phyloP scores from a whole-genome alignment of 2,329 filamentous ascomycete species.

The Penicillium occitanis region DNA sequence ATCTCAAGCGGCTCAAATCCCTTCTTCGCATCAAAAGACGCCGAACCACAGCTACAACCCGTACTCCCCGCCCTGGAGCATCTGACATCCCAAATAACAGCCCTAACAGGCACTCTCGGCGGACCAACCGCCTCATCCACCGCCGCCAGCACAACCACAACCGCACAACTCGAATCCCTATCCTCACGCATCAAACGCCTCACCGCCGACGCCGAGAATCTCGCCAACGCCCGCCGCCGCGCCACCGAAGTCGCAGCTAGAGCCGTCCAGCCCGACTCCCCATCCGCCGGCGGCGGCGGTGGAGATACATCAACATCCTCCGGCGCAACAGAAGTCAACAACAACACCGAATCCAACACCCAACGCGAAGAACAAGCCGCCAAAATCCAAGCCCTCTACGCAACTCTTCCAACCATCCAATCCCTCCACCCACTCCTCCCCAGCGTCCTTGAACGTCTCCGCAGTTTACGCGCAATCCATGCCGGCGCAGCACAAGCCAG shows the following conservation, averaged over 20 bases:
- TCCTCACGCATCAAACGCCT: constrained; percentile 46
- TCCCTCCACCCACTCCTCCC: constrained; percentile 81
- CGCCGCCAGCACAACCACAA: constrained; percentile 29
- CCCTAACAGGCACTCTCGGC: constrained; percentile 58
- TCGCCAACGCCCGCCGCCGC: constrained; percentile 45
- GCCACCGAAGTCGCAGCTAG: constrained; percentile 43
- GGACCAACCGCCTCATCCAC: constrained; percentile 23
- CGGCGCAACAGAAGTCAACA: constrained; percentile 56
- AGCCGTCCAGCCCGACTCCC: constrained; percentile 29
- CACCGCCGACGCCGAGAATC: constrained; percentile 46
- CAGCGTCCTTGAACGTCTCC: constrained; percentile 77
- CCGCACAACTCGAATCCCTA: constrained; percentile 46
- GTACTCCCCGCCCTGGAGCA: constrained; percentile 79
- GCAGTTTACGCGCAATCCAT: constrained; percentile 81
- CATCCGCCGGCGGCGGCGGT: constrained; percentile 22
- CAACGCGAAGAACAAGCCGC: constrained; percentile 65
- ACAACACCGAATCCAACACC: constrained; percentile 45
- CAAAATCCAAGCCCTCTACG: constrained; percentile 90
- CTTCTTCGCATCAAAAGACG: constrained; percentile 46
- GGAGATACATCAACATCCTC: constrained; percentile 31
- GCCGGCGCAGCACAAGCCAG: constrained; percentile 80
- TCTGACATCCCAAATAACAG: constrained; percentile 76
- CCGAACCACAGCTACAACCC: constrained; percentile 56
- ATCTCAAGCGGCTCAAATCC: constrained; percentile 69
- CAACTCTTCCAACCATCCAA: constrained; percentile 84